Percentiles rank a stretch among this genome's conserved stretches.
Conservation (phyloP, 2,329 filamentous ascomycete genomes). For the Nemania diffusa region DNA sequence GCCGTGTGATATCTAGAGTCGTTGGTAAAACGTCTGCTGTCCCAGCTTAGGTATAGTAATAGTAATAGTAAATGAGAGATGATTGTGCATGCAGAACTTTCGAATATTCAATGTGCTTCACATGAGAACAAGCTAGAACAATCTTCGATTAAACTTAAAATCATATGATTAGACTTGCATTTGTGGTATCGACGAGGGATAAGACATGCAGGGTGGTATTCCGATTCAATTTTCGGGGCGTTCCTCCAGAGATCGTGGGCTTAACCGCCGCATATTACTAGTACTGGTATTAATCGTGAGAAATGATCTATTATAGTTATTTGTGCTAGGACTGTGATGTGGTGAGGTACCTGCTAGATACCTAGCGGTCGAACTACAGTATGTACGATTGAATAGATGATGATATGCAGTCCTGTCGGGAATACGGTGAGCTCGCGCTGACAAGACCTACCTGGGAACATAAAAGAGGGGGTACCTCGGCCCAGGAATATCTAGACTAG, state of each 20-base stretch:
- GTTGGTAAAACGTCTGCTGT: not conserved
- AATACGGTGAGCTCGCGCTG: not conserved
- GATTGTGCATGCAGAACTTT: too few species aligned
- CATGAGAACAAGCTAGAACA: not conserved
- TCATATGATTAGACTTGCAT: not conserved
- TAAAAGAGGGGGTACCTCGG: conserved; percentile 27
- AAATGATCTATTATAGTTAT: too few species aligned
- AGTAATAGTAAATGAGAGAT: not conserved
- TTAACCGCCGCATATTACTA: not conserved
- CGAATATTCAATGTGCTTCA: not conserved
- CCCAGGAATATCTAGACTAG: not conserved
- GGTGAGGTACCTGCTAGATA: too few species aligned
- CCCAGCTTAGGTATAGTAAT: not conserved
- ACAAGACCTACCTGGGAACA: conserved; percentile 8
- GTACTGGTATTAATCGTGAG: too few species aligned
- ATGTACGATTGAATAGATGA: too few species aligned
- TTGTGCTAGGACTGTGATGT: too few species aligned
- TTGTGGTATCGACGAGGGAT: not conserved
- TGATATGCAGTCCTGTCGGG: not conserved
- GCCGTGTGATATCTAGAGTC: too few species aligned
- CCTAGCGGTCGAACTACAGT: too few species aligned
- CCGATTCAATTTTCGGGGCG: not conserved
- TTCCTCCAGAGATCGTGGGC: not conserved
- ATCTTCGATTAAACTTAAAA: not conserved
- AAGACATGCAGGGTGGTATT: not conserved